phyloP scores from a whole-genome alignment of 768 basidiomycete species.

The Russula griseocarnosa region DNA sequence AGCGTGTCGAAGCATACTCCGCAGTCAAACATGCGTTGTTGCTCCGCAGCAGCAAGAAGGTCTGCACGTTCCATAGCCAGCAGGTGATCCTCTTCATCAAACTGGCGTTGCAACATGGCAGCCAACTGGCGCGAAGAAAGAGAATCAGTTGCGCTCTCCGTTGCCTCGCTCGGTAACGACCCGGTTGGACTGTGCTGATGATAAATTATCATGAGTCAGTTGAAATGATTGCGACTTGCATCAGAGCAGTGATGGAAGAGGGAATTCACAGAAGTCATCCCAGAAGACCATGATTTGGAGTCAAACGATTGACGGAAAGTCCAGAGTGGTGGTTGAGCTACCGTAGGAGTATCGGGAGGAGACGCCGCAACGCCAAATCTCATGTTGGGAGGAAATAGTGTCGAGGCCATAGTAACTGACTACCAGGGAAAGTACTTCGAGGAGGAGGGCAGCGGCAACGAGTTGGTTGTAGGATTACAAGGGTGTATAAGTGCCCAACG shows the following conservation, averaged over 20 bases:
- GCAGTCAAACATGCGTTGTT: slow-evolving; percentile 42
- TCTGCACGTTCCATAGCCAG: slow-evolving; percentile 9
- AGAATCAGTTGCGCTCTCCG: neutral
- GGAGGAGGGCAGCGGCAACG: neutral
- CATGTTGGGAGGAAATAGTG: neutral
- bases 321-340: slow-evolving; percentile 1
- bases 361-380: neutral
- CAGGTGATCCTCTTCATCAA: slow-evolving; percentile 13
- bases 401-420: neutral
- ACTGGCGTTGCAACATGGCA: slow-evolving; percentile 4
- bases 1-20: slow-evolving; percentile 52
- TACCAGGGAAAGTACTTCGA: neutral
- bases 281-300: neutral
- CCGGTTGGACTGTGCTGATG: neutral
- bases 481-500: too few species aligned
- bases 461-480: neutral
- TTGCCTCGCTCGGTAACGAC: neutral
- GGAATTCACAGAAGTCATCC: neutral
- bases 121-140: slow-evolving; percentile 2
- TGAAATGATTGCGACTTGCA: neutral
- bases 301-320: neutral
- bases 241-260: neutral
- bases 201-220: neutral
- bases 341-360: neutral
- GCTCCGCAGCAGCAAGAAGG: slow-evolving; percentile 7